phyloP scores from a whole-genome alignment of 164 flowering plant species.

The Echeveria elegans region DNA sequence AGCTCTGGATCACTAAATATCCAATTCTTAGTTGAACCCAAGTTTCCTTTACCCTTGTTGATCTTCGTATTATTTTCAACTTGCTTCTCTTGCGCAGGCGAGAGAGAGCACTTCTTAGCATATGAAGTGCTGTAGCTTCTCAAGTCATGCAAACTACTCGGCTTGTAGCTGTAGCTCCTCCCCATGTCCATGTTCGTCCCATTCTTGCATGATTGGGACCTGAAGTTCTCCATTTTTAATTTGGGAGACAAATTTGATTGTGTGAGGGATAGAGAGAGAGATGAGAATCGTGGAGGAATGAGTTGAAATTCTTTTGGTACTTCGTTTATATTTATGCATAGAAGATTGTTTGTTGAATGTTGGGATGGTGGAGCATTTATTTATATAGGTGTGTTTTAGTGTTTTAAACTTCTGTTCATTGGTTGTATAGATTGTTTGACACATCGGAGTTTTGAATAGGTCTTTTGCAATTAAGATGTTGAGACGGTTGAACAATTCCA shows the following conservation, averaged over 20 bases:
- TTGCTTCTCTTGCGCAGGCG: background rate
- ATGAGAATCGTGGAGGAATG: no score
- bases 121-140: constrained; percentile 31
- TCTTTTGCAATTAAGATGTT: background rate
- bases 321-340: background rate
- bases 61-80: constrained; percentile 18
- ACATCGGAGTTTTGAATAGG: background rate
- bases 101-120: constrained; percentile 17
- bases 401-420: no score
- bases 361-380: background rate
- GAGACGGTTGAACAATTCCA: background rate
- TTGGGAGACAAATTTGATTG: background rate
- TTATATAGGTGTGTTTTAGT: background rate
- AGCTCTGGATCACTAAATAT: constrained; percentile 40
- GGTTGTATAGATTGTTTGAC: background rate
- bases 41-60: constrained; percentile 28
- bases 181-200: constrained; percentile 24
- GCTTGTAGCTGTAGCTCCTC: constrained; percentile 17
- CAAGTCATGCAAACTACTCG: constrained; percentile 18
- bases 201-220: constrained; percentile 39
- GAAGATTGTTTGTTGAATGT: background rate
- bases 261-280: background rate
- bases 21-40: constrained; percentile 26
- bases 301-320: no score
- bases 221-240: constrained; percentile 46